Conservation (phyloP, 495 filamentous ascomycete genomes). For the Aspergillus kassunensis region DNA sequence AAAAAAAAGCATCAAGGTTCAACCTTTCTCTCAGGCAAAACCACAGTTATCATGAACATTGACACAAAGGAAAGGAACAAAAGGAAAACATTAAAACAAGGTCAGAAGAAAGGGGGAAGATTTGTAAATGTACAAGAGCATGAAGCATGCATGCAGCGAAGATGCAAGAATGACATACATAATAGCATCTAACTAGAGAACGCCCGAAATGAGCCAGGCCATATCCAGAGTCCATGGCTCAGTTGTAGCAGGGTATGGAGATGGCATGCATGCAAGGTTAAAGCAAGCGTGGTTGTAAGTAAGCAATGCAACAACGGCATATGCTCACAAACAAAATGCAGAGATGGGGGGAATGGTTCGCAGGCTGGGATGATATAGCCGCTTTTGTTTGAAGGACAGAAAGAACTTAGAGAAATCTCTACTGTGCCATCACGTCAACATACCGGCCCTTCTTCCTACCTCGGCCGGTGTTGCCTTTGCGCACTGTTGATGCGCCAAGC, state of each 20-base stretch:
- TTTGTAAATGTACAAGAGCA: slow-evolving; percentile 19
- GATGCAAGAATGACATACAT: slow-evolving; percentile 1
- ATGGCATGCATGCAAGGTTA: slow-evolving; percentile 19
- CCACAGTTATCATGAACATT: slow-evolving; percentile 1
- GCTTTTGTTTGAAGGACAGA: background rate
- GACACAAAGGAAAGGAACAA: slow-evolving; percentile 3
- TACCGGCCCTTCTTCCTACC: slow-evolving; percentile 81
- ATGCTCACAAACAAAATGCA: slow-evolving; percentile 18
- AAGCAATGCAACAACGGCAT: slow-evolving; percentile 10
- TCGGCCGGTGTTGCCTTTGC: slow-evolving; percentile 64
- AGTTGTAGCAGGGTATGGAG: too few species aligned
- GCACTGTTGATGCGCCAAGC: slow-evolving; percentile 61
- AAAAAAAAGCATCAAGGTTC: slow-evolving; percentile 1
- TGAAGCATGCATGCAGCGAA: slow-evolving; percentile 17
- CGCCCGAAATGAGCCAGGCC: slow-evolving; percentile 6
- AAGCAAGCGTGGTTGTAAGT: background rate
- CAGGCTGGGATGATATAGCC: slow-evolving; percentile 14
- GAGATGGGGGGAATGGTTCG: background rate
- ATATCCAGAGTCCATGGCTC: background rate
- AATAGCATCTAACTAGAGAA: slow-evolving; percentile 13
- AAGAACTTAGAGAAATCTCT: background rate
- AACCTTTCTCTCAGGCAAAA: background rate
- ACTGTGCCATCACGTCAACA: slow-evolving; percentile 84
- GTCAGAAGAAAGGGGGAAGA: background rate
- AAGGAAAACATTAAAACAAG: slow-evolving; percentile 9